Percentiles rank a stretch among this genome's conserved stretches.
Conservation (phyloP, 768 basidiomycete species). For the Collybia mongolica region DNA sequence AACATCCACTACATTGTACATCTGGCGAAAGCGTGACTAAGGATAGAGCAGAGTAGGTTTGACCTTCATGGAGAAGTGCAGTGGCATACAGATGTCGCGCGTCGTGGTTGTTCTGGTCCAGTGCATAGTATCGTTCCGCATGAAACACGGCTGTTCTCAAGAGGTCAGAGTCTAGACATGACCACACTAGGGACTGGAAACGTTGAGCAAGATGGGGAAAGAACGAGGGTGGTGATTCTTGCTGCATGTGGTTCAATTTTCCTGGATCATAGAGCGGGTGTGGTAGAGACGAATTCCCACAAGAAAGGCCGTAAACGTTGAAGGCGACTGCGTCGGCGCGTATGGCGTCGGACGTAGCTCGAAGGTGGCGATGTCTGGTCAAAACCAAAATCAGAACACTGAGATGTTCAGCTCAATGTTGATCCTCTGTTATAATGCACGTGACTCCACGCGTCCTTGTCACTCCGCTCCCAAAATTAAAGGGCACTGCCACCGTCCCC, state of each 20-base stretch:
- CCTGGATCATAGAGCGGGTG: conserved; percentile 27
- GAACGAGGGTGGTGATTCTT: conserved; percentile 48
- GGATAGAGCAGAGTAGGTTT: conserved; percentile 72
- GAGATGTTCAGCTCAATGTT: conserved; percentile 15
- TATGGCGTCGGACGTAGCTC: conserved; percentile 10
- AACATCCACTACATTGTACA: conserved; percentile 68
- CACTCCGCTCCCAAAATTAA: not conserved
- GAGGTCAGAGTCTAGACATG: conserved; percentile 80
- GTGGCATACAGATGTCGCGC: conserved; percentile 85
- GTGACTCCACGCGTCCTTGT: conserved; percentile 21
- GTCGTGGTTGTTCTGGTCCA: conserved; percentile 73
- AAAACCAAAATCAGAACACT: conserved; percentile 12
- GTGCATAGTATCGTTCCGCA: conserved; percentile 78
- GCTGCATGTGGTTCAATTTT: conserved; percentile 47
- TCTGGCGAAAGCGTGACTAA: conserved; percentile 65
- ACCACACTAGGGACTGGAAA: conserved; percentile 75
- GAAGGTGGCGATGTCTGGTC: conserved; percentile 6
- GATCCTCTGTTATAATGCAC: conserved; percentile 15
- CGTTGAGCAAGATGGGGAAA: conserved; percentile 63
- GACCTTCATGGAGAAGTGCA: conserved; percentile 65
- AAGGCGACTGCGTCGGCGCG: conserved; percentile 5
- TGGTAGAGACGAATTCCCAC: not conserved
- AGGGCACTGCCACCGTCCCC: not conserved
- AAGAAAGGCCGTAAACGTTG: not conserved
- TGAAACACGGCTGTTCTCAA: conserved; percentile 83